Base-by-base conservation (phyloP, 1,284 basidiomycete genomes). In the Thecaphora frezii region DNA sequence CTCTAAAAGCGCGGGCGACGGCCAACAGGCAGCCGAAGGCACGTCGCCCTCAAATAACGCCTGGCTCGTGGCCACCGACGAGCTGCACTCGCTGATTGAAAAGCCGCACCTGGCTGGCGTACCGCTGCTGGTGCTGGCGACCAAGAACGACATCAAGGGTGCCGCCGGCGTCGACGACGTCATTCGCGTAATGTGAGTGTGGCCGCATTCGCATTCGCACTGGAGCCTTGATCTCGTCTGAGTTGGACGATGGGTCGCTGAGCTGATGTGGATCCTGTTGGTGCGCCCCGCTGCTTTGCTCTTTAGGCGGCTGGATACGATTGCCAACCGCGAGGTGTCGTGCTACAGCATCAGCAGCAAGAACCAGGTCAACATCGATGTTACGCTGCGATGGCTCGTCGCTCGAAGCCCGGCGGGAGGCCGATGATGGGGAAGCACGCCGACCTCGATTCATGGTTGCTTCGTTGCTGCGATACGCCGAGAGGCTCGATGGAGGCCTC, bases 61-160 rank as follows among this genome's bases (percentile, higher is more conserved):
- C 12, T 77, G 74, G 74, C 38, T 51, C 50, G 88, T 89, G 7
- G 90, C 91, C 2, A 86, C 88, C 9, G 92, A 93, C 45, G 93
- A 97, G 78, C 83, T 97, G 5, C 91, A 94, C 74, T 87, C 92
- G 40, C 82, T 97, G 2, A 83, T 97, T 22, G 82, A 85, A 13
- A 86, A 92, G 41, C 84, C 87, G 0, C 85, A 85, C 23, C 84
- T 97, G 22, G 78, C 81, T 1, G 88, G 88, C 0, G 91, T 96
- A 2, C 93, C 93, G 1, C 79, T 97, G 37, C 85, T 97, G 16
- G 92, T 97, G 86, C 83, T 97, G 23, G 94, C 92, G 1, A 97
- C 97, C 81, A 98, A 98, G 83, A 96, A 92, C 74, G 94, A 97
- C 76, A 71, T 97, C 1, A 84, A 87, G 2, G 86, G 83, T 13